Evolutionary conservation across 768 basidiomycete genomes (phyloP), one percentile per base, ranked within the genome.

Genomic region (Kwoniella europaea): DNA sequence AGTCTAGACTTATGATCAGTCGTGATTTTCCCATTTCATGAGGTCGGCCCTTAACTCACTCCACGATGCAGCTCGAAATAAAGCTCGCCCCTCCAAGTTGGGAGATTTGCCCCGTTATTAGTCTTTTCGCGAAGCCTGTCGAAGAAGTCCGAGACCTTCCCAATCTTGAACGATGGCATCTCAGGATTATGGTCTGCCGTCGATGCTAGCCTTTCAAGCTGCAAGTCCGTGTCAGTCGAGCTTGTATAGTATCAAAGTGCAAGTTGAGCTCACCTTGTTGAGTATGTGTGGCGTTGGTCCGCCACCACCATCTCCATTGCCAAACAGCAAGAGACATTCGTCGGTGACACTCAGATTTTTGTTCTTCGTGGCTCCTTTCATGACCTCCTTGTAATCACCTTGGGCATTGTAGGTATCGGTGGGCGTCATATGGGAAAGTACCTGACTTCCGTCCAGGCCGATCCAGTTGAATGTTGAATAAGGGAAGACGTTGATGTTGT

Each of bases 341-440:
- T 67, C 67, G 9, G 61, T 68, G 10, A 68, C 67, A 20, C 29
- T 67, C 1, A 64, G 43, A 54, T 63, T 72, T 27, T 68, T 64
- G 35, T 72, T 24, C 13, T 65, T 59, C 4, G 61, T 63, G 7
- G 60, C 63, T 2, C 67, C 67, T 44, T 68, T 72, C 53, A 63
- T 9, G 1, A 68, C 22, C 29, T 72, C 71, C 27, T 43, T 41
- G 57, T 55, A 58, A 41, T 68, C 50, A 7, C 50, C 24, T 20
- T 94, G 92, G 0, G 94, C 93, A 4, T 90, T 95, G 82, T 97
- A 97, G 0, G 91, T 93, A 76, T 93, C 91, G 85, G 90, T 90
- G 46, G 94, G 94, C 3, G 94, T 96, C 93, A 98, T 95, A 79
- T 98, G 95, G 79, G 92, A 94, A 35, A 97, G 84, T 6, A 97